A percentile compares a stretch with the other conserved stretches of the same genome.
phyloP scores from a whole-genome alignment of 306 rosid genomes.

The Ceratonia siliqua region DNA sequence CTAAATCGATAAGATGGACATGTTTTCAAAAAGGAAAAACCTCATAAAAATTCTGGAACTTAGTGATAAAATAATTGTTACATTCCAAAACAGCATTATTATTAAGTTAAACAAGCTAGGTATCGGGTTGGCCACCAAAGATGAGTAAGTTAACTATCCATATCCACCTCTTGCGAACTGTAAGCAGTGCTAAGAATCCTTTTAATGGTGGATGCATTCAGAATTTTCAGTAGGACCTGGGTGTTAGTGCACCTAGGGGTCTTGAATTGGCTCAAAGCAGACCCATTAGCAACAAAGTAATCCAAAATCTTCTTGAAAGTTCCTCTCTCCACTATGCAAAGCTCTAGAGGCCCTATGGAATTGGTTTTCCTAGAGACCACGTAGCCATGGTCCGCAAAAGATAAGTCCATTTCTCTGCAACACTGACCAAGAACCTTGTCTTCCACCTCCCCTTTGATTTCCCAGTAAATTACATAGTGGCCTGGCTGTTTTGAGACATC shows the following conservation, averaged over 20 bases:
- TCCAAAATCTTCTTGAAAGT: conserved; percentile 70
- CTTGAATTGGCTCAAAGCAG: conserved; percentile 72
- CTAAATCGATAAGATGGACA: too few relatives aligned
- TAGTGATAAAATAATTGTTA: too few relatives aligned
- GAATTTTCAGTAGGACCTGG: conserved; percentile 50
- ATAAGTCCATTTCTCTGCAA: conserved; percentile 63
- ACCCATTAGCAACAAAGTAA: conserved; percentile 55
- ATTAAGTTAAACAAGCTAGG: too few relatives aligned
- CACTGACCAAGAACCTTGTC: conserved; percentile 48
- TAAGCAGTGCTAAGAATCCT: conserved; percentile 59
- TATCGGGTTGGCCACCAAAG: too few relatives aligned
- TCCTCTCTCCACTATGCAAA: conserved; percentile 62
- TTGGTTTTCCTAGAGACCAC: conserved; percentile 58
- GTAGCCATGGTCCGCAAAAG: conserved; percentile 69
- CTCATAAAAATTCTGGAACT: too few relatives aligned
- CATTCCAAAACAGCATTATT: too few relatives aligned
- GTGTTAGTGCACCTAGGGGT: conserved; percentile 75
- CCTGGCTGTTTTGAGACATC: conserved; percentile 57
- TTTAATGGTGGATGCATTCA: conserved; percentile 43
- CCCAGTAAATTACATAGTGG: conserved; percentile 72
- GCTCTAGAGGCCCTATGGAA: conserved; percentile 69
- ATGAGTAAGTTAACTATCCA: too few relatives aligned
- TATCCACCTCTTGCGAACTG: too few relatives aligned
- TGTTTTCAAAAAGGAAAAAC: not conserved
- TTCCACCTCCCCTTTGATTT: conserved; percentile 63